Percentiles rank a stretch among this genome's conserved stretches.
Conservation (phyloP, 495 filamentous ascomycete species). For the Aspergillus steynii region DNA sequence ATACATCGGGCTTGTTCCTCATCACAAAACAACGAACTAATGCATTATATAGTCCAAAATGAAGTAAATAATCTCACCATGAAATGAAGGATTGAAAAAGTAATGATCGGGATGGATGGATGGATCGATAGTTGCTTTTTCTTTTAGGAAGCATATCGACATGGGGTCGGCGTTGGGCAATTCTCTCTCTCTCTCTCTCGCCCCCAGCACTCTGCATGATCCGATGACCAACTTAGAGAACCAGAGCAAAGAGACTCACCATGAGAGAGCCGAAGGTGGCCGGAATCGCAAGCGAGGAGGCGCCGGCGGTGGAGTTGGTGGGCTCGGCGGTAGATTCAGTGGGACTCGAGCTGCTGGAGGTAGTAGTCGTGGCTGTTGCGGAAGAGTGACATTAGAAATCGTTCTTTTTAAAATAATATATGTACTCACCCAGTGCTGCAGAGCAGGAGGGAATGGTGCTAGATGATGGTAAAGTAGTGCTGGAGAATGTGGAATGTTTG, state of each 20-base stretch:
- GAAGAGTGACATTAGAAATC: background rate
- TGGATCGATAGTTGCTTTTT: background rate
- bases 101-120: background rate
- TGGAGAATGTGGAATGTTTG: conserved; percentile 3
- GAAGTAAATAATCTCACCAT: background rate
- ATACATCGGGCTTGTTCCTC: conserved; percentile 9
- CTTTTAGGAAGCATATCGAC: background rate
- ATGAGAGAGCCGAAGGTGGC: conserved; percentile 20
- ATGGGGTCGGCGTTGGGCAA: background rate
- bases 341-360: conserved; percentile 14
- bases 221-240: conserved; percentile 13
- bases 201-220: background rate
- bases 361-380: background rate
- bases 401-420: background rate
- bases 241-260: conserved; percentile 17
- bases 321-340: conserved; percentile 7
- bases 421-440: conserved; percentile 5
- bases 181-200: background rate
- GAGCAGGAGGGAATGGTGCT: conserved; percentile 9
- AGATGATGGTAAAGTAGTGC: conserved; percentile 11
- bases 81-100: background rate
- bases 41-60: background rate
- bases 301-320: conserved; percentile 13
- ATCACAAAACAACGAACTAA: conserved; percentile 2
- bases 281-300: conserved; percentile 27